Evolutionary conservation across 1,284 basidiomycete species (phyloP), one percentile per base, ranked within the genome.

Genomic region (Malassezia nana): DNA sequence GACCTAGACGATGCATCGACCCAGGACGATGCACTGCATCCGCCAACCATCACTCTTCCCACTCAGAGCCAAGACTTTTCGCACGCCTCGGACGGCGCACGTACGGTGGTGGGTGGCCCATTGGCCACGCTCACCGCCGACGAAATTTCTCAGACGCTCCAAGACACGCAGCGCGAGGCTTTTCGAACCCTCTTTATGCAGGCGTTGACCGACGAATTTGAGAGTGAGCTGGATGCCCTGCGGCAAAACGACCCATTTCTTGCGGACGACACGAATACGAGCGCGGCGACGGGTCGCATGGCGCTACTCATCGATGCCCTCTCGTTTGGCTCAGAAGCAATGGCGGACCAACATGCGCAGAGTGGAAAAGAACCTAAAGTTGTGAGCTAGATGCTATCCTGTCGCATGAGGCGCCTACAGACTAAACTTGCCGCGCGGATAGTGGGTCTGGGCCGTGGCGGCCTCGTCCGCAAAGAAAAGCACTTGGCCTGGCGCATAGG

Each of bases 401-500:
- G 10, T n/a, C 25, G 42, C 20, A 16, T 30, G 13, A 30, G 18
- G 25, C 42, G 24, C 20, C 29, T 33, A 51, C 49, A 51, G 16
- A 25, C 35, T 25, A 31, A 56, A 56, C 18, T 29, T 31, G 18
- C 32, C 41, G 22, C 50, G 49, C 3, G 46, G 43, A 32, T 69
- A 71, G 29, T 62, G 50, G 9, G 64, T 65, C 42, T 59, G 62
- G 31, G 63, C 60, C 41, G 57, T 52, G 2, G 71, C 71, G 0
- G 65, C 62, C 22, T 71, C 50, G 45, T 71, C 69, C 13, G 66
- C 63, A 50, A 75, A 69, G 50, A 66, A 74, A 49, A 69, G 69
- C 29, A 74, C 63, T 53, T 67, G 65, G 20, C 91, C 91, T 12
- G 88, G 89, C 52, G 80, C 79, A 5, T 80, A 81, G 1, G 86